Percentiles rank a stretch among this genome's conserved stretches.
Conservation (phyloP, 441 rosid genomes). For the Daphne laureola region DNA sequence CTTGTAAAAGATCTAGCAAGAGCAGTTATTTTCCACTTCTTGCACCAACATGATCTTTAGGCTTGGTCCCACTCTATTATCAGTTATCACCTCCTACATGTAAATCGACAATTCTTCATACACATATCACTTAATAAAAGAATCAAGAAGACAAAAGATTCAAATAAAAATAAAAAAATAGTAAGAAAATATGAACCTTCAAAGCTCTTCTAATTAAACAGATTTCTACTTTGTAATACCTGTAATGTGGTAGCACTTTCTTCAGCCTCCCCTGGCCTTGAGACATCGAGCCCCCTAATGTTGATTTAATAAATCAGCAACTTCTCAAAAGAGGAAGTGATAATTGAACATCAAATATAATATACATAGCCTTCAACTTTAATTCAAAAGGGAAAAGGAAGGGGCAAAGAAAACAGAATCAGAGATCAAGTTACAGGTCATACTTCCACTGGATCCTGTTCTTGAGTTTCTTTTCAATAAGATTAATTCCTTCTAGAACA, state of each 20-base stretch:
- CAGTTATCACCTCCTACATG: too few relatives aligned
- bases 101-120: too few relatives aligned
- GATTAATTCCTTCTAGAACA: constrained; percentile 97
- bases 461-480: constrained; percentile 93
- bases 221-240: constrained; percentile 32
- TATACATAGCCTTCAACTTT: too few relatives aligned
- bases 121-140: too few relatives aligned
- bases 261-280: constrained; percentile 71
- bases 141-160: too few relatives aligned
- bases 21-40: too few relatives aligned
- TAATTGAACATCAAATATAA: constrained; percentile 1
- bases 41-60: too few relatives aligned
- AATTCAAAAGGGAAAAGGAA: constrained; percentile 5
- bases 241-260: constrained; percentile 68
- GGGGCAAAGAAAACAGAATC: background rate
- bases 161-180: background rate
- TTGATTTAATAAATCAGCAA: constrained; percentile 16
- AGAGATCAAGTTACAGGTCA: constrained; percentile 20
- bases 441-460: constrained; percentile 99
- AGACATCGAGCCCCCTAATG: constrained; percentile 78
- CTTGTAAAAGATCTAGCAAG: too few relatives aligned
- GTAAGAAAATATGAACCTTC: background rate
- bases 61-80: too few relatives aligned
- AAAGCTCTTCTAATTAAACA: constrained; percentile 1
- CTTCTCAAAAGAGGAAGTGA: background rate